Evolutionary conservation across 2,329 filamentous ascomycete species (phyloP).

Genomic region (Hysterium pulicare): DNA sequence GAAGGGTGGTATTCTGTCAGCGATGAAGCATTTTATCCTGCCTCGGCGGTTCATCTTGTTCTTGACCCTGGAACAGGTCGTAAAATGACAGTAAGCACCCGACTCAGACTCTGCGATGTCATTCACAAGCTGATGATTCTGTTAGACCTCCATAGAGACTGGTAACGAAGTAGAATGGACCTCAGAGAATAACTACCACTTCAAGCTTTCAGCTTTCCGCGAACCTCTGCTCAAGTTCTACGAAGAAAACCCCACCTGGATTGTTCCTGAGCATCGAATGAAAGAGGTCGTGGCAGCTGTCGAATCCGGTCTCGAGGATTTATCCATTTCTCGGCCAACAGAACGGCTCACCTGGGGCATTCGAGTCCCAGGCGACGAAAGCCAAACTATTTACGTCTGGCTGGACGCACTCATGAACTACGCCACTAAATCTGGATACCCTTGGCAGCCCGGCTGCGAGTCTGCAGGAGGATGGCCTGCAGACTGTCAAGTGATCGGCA

Average conservation of each 20-base stretch:
- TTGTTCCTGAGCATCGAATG: constrained; percentile 70
- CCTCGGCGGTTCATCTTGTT: constrained; percentile 67
- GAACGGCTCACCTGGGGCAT: constrained; percentile 84
- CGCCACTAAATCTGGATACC: constrained; percentile 81
- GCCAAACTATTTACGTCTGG: constrained; percentile 97
- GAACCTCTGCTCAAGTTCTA: constrained; percentile 81
- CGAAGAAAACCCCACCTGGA: constrained; percentile 69
- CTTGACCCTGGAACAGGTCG: constrained; percentile 77
- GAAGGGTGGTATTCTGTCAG: constrained; percentile 96
- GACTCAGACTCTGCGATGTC: neutral
- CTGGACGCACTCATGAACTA: constrained; percentile 95
- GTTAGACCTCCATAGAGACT: constrained; percentile 70
- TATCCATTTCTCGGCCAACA: constrained; percentile 82
- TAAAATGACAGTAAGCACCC: constrained; percentile 64
- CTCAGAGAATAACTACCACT: constrained; percentile 91
- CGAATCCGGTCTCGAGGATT: constrained; percentile 71
- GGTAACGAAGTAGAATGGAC: constrained; percentile 94
- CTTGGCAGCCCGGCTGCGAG: constrained; percentile 67
- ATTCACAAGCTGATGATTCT: constrained; percentile 8
- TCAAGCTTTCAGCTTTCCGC: constrained; percentile 78
- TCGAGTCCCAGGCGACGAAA: constrained; percentile 75
- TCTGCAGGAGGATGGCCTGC: constrained; percentile 75
- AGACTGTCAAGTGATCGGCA: constrained; percentile 88
- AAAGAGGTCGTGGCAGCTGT: constrained; percentile 77
- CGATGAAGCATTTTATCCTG: constrained; percentile 94